phyloP scores from a whole-genome alignment of 1,139 yeast genomes.

The Scheffersomyces stambukii region DNA sequence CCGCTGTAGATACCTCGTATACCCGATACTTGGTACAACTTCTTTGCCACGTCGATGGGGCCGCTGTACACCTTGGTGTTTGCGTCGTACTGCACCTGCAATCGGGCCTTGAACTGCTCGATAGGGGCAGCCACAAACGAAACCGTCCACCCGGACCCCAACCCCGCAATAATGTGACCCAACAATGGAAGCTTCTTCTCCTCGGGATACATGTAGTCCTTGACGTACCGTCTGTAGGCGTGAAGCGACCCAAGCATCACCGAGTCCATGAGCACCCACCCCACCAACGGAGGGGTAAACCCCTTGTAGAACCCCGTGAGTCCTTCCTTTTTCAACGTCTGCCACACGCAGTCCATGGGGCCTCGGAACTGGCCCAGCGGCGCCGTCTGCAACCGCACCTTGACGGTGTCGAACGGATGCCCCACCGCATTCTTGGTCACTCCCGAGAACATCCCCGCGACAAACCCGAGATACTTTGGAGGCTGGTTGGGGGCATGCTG shows the following conservation, averaged over 20 bases:
- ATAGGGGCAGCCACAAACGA: slow-evolving; percentile 93
- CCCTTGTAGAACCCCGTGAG: slow-evolving; percentile 77
- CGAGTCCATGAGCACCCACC: slow-evolving; percentile 92
- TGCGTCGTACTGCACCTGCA: slow-evolving; percentile 87
- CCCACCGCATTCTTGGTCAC: slow-evolving; percentile 86
- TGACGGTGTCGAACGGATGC: slow-evolving; percentile 89
- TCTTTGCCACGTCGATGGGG: slow-evolving; percentile 67
- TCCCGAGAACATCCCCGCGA: slow-evolving; percentile 87
- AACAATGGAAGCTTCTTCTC: slow-evolving; percentile 61
- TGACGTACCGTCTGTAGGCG: slow-evolving; percentile 64
- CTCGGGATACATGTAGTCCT: slow-evolving; percentile 56
- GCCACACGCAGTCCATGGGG: slow-evolving; percentile 73
- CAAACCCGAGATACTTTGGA: slow-evolving; percentile 66
- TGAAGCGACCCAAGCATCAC: slow-evolving; percentile 85
- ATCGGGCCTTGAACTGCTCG: slow-evolving; percentile 81
- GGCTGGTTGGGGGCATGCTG: slow-evolving; percentile 24
- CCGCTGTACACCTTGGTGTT: slow-evolving; percentile 66
- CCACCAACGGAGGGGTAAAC: slow-evolving; percentile 86
- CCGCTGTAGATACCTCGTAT: slow-evolving; percentile 76
- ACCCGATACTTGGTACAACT: slow-evolving; percentile 56
- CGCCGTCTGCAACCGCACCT: slow-evolving; percentile 84
- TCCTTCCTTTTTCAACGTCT: slow-evolving; percentile 74
- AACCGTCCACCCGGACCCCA: slow-evolving; percentile 90
- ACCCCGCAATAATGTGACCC: slow-evolving; percentile 72
- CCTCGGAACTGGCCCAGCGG: slow-evolving; percentile 68